Base-by-base conservation (phyloP, 2,329 filamentous ascomycete genomes). In the Septoria linicola region DNA sequence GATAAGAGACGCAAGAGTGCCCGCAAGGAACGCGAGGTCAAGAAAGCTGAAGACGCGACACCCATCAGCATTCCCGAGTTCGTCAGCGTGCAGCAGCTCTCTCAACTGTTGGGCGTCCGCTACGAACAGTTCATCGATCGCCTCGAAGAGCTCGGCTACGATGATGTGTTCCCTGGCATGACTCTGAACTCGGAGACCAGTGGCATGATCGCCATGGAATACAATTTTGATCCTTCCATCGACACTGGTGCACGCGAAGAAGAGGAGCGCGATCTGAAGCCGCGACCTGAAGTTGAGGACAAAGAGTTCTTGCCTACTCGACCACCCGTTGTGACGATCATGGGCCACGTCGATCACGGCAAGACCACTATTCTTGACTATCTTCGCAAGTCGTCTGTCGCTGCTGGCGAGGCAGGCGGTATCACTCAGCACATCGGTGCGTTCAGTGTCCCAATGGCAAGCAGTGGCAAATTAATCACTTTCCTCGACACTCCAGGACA, bases 351-450 rank as follows among this genome's bases (percentile, higher is more conserved):
- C 62, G 95, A 99, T 68, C 93, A 99, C 69, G 93, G 93, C 47
- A 99, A 99, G 75, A 99, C 93, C 0, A 99, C 95, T 0, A 84
- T 99, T 35, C 77, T 99, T 8, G 93, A 99, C 68, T 97, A 85
- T 73, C 76, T 99, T 37, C 87, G 93, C 31, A 95, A 96, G 63
- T 93, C 91, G 1, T 96, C 90, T 5, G 83, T 99, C 36, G 95
- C 86, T 35, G 89, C 89, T 4, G 83, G 87, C 47, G 93, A 99
- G 68, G 91, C 96, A 66, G 93, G 93, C 57, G 93, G 93, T 30
- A 99, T 99, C 66, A 99, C 93, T 0, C 93, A 99, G 69, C 93
- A 99, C 66, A 99, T 99, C 59, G 95, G 93, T 70, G 93, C 93
- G 13, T 99, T 99, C 73, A 90, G 90, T 5, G 93, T 99, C 1